Evolutionary conservation across 169 alveolate species (phyloP).

Genomic region (Neospora caninum): DNA sequence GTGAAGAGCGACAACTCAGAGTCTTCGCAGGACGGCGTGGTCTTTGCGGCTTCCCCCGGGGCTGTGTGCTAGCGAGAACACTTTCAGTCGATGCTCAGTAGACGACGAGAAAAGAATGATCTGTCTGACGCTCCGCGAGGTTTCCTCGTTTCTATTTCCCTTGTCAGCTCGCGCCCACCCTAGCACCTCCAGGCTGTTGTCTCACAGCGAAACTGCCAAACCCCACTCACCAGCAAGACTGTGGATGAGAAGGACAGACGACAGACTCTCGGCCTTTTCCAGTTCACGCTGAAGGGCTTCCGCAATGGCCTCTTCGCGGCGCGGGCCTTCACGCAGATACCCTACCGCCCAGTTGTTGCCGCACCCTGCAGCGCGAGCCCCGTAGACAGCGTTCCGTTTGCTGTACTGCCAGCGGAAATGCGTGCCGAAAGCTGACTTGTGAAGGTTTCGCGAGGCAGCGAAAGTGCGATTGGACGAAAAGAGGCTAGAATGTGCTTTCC

Average conservation of each 20-base stretch:
- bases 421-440: neutral
- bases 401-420: neutral
- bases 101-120: too few relatives aligned
- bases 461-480: neutral
- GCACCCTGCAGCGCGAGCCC: neutral
- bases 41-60: too few relatives aligned
- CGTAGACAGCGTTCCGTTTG: neutral
- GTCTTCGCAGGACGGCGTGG: too few relatives aligned
- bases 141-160: too few relatives aligned
- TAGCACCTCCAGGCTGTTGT: too few relatives aligned
- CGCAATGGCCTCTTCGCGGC: neutral
- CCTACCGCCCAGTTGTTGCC: neutral
- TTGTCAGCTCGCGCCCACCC: too few relatives aligned
- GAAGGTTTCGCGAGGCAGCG: neutral
- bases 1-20: too few relatives aligned
- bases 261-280: neutral
- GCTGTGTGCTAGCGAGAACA: too few relatives aligned
- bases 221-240: constrained; percentile 1
- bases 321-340: neutral
- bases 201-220: too few relatives aligned
- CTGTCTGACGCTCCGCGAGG: too few relatives aligned
- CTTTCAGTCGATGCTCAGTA: too few relatives aligned
- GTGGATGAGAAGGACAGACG: neutral
- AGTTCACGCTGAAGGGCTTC: neutral
- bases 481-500: neutral